phyloP scores from a whole-genome alignment of 345 rosid genomes.

The Murraya koenigii region DNA sequence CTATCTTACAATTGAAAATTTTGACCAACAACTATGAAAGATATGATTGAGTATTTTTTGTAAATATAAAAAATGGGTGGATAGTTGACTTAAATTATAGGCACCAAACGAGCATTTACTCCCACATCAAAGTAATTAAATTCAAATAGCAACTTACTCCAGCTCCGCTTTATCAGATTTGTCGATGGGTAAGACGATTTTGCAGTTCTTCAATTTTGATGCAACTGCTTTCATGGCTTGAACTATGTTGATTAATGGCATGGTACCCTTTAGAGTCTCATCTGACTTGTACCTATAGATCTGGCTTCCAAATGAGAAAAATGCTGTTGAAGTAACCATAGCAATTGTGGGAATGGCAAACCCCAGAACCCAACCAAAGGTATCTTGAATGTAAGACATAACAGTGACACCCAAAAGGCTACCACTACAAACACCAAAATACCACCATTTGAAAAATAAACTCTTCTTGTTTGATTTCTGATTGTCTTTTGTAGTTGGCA shows the following conservation, averaged over 20 bases:
- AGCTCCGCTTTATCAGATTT: slow-evolving; percentile 52
- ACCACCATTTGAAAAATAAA: slow-evolving; percentile 85
- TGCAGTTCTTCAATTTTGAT: slow-evolving; percentile 24
- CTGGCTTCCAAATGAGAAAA: slow-evolving; percentile 60
- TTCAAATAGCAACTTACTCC: slow-evolving; percentile 59
- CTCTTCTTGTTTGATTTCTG: slow-evolving; percentile 44
- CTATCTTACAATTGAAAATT: too few species aligned
- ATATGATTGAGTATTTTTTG: too few species aligned
- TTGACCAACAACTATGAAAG: too few species aligned
- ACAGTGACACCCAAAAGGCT: slow-evolving; percentile 83
- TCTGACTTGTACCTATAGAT: slow-evolving; percentile 44
- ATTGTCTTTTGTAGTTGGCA: slow-evolving; percentile 42
- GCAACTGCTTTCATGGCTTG: slow-evolving; percentile 35
- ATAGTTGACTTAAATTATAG: too few species aligned
- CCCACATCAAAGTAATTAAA: too few species aligned
- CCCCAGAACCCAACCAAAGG: slow-evolving; percentile 92
- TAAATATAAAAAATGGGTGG: too few species aligned
- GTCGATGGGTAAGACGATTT: slow-evolving; percentile 36
- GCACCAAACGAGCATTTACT: too few species aligned
- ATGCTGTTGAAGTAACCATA: slow-evolving; percentile 51
- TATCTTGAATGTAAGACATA: slow-evolving; percentile 90
- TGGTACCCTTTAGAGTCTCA: neutral
- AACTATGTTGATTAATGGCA: slow-evolving; percentile 27
- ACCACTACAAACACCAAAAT: slow-evolving; percentile 85
- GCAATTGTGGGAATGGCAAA: slow-evolving; percentile 79